phyloP scores from a whole-genome alignment of 306 rosid genomes.

The Trichosanthes truncata region DNA sequence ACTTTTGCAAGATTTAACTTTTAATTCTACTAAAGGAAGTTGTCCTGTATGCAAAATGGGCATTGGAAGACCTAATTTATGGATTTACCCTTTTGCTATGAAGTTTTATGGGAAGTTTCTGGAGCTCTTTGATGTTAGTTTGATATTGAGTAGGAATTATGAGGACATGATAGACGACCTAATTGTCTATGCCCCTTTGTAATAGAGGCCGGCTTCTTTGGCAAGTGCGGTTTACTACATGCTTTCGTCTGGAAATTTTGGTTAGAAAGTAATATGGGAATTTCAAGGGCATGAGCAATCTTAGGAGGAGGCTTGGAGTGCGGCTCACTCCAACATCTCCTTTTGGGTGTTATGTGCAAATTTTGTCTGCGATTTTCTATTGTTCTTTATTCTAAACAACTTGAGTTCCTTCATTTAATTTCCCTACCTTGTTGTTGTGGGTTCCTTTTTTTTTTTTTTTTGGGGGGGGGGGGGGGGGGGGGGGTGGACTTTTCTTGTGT shows the following conservation, averaged over 20 bases:
- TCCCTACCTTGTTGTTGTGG: background rate
- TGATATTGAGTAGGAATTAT: background rate
- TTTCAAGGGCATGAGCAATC: background rate
- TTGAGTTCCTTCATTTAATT: background rate
- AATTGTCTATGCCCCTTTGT: background rate
- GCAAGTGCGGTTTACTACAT: background rate
- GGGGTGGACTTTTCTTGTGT: background rate
- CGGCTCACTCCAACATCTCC: background rate
- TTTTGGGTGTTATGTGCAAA: background rate
- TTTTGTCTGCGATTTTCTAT: background rate
- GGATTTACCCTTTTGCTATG: background rate
- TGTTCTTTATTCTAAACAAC: background rate
- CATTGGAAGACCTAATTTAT: background rate
- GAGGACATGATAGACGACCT: background rate
- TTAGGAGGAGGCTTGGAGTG: background rate
- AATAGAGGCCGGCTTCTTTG: background rate
- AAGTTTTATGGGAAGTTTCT: background rate
- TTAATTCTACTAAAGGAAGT: background rate
- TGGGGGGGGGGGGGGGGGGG: background rate
- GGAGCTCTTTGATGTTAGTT: background rate
- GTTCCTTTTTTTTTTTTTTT: too few relatives aligned
- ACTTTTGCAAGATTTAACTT: background rate
- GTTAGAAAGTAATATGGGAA: background rate
- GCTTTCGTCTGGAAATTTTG: background rate
- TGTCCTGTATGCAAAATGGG: background rate